A percentile compares a stretch with the other conserved stretches of the same genome.
Evolutionary conservation across 2,329 filamentous ascomycete genomes (phyloP).

Genomic region (Neopestalotiopsis rosae): DNA sequence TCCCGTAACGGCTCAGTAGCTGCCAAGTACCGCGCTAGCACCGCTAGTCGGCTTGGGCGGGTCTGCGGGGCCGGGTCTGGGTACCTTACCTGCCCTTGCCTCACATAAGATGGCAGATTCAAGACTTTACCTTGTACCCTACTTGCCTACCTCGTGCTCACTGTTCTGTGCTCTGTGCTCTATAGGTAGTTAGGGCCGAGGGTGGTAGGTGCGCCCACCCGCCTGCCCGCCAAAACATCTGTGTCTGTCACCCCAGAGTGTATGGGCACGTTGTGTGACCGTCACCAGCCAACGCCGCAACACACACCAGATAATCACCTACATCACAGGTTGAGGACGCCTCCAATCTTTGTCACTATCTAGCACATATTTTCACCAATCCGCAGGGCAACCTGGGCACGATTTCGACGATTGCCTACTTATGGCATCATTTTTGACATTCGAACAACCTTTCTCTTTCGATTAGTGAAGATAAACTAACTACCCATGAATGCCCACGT

Average conservation of each 20-base stretch:
- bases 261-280: background rate
- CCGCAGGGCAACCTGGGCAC: too few relatives aligned
- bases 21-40: constrained; percentile 4
- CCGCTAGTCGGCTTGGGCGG: constrained; percentile 2
- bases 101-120: constrained; percentile 22
- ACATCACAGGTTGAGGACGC: too few relatives aligned
- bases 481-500: too few relatives aligned
- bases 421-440: too few relatives aligned
- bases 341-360: too few relatives aligned
- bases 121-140: background rate
- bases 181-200: background rate
- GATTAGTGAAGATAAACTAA: too few relatives aligned
- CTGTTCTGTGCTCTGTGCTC: background rate
- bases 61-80: constrained; percentile 11
- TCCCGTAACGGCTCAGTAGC: constrained; percentile 1
- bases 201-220: background rate
- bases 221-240: background rate
- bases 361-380: too few relatives aligned
- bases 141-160: background rate
- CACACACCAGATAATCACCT: background rate
- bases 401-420: too few relatives aligned
- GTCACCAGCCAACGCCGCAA: background rate
- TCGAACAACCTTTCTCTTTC: too few relatives aligned
- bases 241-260: too few relatives aligned
- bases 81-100: background rate